A percentile compares a stretch with the other conserved stretches of the same genome.
Conservation (phyloP, 768 basidiomycete genomes). For the Hemileccinum impolitum region DNA sequence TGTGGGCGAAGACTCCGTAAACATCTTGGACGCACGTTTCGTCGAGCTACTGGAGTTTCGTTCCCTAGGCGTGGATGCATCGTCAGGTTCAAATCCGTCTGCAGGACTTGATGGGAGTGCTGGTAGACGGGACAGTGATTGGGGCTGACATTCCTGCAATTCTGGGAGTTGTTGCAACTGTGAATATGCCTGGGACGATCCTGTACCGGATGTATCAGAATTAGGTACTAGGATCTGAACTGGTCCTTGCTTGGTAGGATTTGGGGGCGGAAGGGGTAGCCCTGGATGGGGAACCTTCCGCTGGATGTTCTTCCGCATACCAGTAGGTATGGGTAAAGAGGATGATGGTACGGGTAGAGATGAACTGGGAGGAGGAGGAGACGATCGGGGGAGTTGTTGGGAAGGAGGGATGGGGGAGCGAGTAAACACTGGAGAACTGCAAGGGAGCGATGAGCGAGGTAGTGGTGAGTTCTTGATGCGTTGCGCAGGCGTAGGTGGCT, state of each 20-base stretch:
- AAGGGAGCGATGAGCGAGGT: conserved; percentile 4
- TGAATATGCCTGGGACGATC: conserved; percentile 32
- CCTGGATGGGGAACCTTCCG: conserved; percentile 49
- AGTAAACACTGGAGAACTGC: conserved; percentile 6
- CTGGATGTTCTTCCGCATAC: conserved; percentile 27
- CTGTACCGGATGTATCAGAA: conserved; percentile 47
- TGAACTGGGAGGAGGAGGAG: conserved; percentile 13
- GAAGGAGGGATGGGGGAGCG: conserved; percentile 1
- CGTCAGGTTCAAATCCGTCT: conserved; percentile 18
- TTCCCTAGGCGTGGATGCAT: conserved; percentile 20
- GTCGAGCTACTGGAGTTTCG: background rate
- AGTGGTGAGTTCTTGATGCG: conserved; percentile 9
- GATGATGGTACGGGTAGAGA: conserved; percentile 9
- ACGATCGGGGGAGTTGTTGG: conserved; percentile 7
- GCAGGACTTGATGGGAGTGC: conserved; percentile 17
- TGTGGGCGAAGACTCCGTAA: background rate
- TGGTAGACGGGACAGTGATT: conserved; percentile 5
- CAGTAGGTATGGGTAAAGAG: conserved; percentile 3
- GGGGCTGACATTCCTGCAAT: conserved; percentile 31
- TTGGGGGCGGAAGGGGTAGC: conserved; percentile 31
- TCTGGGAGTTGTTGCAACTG: conserved; percentile 23
- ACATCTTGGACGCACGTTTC: conserved; percentile 3
- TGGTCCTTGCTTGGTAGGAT: conserved; percentile 31
- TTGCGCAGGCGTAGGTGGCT: conserved; percentile 30
- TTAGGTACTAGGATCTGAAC: conserved; percentile 51